Conservation (phyloP, 2,329 filamentous ascomycete species). For the Colletotrichum orbiculare region DNA sequence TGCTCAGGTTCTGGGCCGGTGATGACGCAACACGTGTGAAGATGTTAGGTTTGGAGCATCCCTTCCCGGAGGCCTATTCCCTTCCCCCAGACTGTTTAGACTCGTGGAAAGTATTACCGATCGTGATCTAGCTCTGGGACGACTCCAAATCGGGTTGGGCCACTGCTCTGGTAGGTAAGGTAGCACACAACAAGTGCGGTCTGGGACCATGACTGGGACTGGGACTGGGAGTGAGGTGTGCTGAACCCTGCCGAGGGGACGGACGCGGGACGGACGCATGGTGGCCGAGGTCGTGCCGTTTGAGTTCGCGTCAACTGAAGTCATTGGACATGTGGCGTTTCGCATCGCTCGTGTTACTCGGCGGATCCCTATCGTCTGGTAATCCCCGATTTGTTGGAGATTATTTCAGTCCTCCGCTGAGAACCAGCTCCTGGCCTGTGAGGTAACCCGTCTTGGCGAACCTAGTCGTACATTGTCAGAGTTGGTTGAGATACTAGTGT, state of each 20-base stretch:
- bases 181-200: no score
- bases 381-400: neutral
- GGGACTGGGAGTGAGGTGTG: neutral
- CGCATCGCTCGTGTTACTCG: no score
- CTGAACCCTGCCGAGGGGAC: neutral
- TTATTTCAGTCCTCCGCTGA: slow-evolving; percentile 42
- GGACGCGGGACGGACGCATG: no score
- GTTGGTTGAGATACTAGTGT: neutral
- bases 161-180: no score
- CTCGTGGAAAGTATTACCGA: slow-evolving; percentile 10
- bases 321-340: no score
- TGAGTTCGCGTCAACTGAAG: neutral
- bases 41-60: neutral
- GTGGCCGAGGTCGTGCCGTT: no score
- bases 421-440: slow-evolving; percentile 43
- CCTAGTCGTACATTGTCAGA: slow-evolving; percentile 34
- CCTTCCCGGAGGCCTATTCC: neutral
- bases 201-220: no score
- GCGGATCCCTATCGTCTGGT: no score
- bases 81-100: slow-evolving; percentile 2
- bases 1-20: no score
- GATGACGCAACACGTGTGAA: neutral
- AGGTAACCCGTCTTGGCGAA: slow-evolving; percentile 45
- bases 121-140: slow-evolving; percentile 1
- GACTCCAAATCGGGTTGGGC: neutral